Conservation (phyloP, 495 filamentous ascomycete species). For the Neurospora sp. region DNA sequence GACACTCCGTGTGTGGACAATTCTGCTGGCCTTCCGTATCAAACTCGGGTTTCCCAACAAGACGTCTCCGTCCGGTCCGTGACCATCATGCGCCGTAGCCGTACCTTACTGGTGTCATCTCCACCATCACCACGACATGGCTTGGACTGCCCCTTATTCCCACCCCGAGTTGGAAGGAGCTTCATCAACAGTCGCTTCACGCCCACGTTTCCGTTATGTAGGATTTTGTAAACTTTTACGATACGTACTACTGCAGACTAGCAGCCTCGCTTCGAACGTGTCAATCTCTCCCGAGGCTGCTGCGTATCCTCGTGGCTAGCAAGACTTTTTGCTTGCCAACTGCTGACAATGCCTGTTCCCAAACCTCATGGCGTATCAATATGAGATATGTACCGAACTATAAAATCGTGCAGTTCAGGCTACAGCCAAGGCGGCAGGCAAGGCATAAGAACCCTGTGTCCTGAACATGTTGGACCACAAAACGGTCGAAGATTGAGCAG, state of each 20-base stretch:
- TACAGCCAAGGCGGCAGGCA: background rate
- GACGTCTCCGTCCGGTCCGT: background rate
- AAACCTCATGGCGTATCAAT: background rate
- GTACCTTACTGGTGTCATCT: background rate
- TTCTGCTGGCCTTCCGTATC: background rate
- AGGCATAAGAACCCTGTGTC: background rate
- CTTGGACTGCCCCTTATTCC: background rate
- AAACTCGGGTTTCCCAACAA: background rate
- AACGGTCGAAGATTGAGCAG: background rate
- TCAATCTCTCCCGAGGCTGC: background rate
- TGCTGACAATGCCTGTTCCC: background rate
- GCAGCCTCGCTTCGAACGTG: background rate
- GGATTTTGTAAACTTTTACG: background rate
- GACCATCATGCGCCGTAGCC: background rate
- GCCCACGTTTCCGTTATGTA: background rate
- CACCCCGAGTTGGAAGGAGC: background rate
- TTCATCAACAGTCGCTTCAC: background rate
- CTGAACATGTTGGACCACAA: background rate
- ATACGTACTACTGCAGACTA: background rate
- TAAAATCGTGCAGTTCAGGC: background rate
- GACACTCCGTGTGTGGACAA: background rate
- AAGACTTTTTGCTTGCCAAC: background rate
- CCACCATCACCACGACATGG: background rate
- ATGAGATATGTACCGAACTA: background rate
- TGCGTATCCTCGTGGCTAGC: background rate